Evolutionary conservation across 2,329 filamentous ascomycete genomes (phyloP), one percentile per base, ranked within the genome.

Genomic region (Pyrenophora teres): DNA sequence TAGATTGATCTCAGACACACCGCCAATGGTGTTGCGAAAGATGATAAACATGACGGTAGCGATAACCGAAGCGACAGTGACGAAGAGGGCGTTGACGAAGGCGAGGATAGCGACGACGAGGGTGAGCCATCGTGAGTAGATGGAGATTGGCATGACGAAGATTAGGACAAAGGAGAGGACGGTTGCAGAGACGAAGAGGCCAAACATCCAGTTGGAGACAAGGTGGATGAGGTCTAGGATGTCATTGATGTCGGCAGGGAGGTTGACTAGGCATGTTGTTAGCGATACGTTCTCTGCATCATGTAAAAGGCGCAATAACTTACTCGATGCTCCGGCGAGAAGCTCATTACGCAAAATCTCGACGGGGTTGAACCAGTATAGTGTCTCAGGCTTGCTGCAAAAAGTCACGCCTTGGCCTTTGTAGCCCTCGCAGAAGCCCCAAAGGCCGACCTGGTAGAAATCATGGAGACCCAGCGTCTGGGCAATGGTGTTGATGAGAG

Each of bases 311-410:
- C 27, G 13, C 7, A 18, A 10, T 1, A 31, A 74, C 81, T 30
- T 77, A 85, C 83, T 92, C 31, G 86, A 89, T 18, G 92, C 91
- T 37, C 92, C 91, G 9, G 89, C 77, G 8, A 97, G 81, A 23
- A 97, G 80, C 75, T 96, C 88, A 62, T 83, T 84, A 57, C 91
- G 79, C 40, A 97, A 78, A 60, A 97, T 90, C 50, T 87, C 78
- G 36, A 96, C 87, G 0, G 92, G 92, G 71, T 97, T 91, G 78
- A 97, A 97, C 87, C 90, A 96, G 77, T 90, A 97, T 49, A 92
- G 79, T 6, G 80, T 78, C 64, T 84, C 65, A 0, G 91, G 88
- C 5, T 76, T 75, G 6, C 88, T 92, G 75, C 93, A 97, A 57
- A 78, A 76, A 0, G 90, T 93, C 56, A 94, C 85, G 32, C 89